Base-by-base conservation (phyloP, 106 monocot genomes). In the Dioscorea dumetorum region DNA sequence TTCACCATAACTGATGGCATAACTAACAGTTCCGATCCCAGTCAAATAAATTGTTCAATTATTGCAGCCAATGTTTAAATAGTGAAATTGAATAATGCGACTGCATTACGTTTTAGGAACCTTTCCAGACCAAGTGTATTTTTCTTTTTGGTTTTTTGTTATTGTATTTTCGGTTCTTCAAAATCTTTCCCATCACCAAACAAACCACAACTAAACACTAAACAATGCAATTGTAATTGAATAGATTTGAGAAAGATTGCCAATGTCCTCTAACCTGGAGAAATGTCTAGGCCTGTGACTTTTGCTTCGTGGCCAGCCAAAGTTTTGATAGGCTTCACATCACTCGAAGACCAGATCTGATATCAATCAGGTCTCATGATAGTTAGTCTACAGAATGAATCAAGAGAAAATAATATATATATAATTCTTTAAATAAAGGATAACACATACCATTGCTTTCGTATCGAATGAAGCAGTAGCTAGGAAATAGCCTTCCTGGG, bases 401-500 rank as follows among this genome's bases (percentile, higher is more conserved):
- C 10, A 41, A 41, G 41, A 41, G 41, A 41, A 28, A 66, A 23
- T 22, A 28, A 28, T 28, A 28, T 28, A 28, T 17, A 54, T 59
- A 1, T 15, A 67, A 41, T 6, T 41, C 41, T 41, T 20, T 17
- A 54, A 24, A 24, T 18, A 21, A 3, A 22, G 32, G 60, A 49
- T 19, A 8, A 32, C 34, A 51, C 64, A 70, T 81, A 97, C 92
- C 82, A 84, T 79, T 67, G 88, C 92, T 74, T 80, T 97, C n/a
- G 87, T 90, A 57, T 97, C 97, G 72, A 77, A 97, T 24, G 97
- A 92, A 53, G 89, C 82, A 70, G 92, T 97, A 6, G 84, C 97
- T 51, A 97, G 72, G 70, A 87, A 90, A 59, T 92, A 87, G 10
- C 97, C 97, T 72, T 97, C 97, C 70, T 97, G 92, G 6, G 97